Base-by-base conservation (phyloP, 805 yeast genomes). In the Yamadazyma scolyti region DNA sequence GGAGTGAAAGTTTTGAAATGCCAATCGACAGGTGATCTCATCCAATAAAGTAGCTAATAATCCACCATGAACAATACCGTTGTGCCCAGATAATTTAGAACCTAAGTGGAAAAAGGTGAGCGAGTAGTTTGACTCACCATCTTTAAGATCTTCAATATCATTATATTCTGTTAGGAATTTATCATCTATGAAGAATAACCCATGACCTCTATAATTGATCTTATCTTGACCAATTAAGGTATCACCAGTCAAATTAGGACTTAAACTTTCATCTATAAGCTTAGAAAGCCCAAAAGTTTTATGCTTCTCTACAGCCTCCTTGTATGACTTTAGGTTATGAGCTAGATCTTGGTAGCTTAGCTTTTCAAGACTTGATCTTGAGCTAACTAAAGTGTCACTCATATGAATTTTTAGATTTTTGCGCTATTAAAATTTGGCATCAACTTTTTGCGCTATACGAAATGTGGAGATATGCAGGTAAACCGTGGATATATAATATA, bases 21-120 rank as follows among this genome's bases (percentile, higher is more conserved):
- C 71, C 18, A 65, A 44, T 9, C 69, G 41, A 33, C 71, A 65
- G 3, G 70, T 61, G 26, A 63, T 44, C 37, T 65, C 71, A 41
- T 65, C 71, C 34, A 65, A 46, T 17, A 64, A 44, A 1, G 71
- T 65, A 20, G 71, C 71, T 16, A 65, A 42, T 25, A 65, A 46
- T 2, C 71, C 71, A 2, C 71, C 71, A 39, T 65, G 71, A n/a
- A 65, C 58, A 9, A 65, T 62, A 4, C 56, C 57, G 4, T 54
- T 44, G 40, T 65, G 71, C 9, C 71, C 71, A 2, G 66, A 51
- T 12, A 65, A 50, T 33, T 48, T 46, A 5, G 50, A 36, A 8
- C 71, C 71, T 32, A 65, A 47, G 31, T 58, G 64, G 41, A 64
- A 57, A 31, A 65, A 64, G 0, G 70, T 64, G 28, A 58, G 37